Base-by-base conservation (phyloP, 495 filamentous ascomycete species). In the Polyplosphaeria fusca region DNA sequence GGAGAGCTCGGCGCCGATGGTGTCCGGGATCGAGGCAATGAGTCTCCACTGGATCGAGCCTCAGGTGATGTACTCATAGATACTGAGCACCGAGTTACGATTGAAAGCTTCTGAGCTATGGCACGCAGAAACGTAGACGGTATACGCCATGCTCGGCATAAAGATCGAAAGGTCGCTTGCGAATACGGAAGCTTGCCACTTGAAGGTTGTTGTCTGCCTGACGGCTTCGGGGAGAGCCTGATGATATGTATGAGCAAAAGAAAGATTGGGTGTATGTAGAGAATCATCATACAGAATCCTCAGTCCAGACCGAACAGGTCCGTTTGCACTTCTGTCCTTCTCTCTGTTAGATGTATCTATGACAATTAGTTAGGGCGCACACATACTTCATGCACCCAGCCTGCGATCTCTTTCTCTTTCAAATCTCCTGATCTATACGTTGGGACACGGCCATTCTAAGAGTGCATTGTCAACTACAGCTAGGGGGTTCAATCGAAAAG, bases 351-450 rank as follows among this genome's bases (percentile, higher is more conserved):
- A 1, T 4, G 2, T 16, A 18, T 40, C 4, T 32, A 12, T 22
- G 9, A 12, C 20, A 27, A 1, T 9, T 16, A 9, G 16, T 18
- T 38, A 19, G 4, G 16, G 2, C 14, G 20, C 9, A 18, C 1
- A 47, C 52, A 20, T 39, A 55, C 52, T 44, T 57, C 46, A 23
- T 57, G n/a, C 7, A 57, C 32, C 53, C 53, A 57, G 26, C 44
- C 24, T n/a, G 32, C 24, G 11, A 57, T 50, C 32, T 57, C 53
- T 7, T 57, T 46, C 25, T 44, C 52, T 55, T 55, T 55, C 41
- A 55, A 46, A 7, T 55, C 52, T 11, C 52, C 52, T 3, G 25
- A 55, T 13, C 52, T 40, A 23, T 55, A 55, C n/a, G 38, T 47
- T 2, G 52, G 41, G 13, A n/a, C 4, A 35, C 16, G 5, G 23